Evolutionary conservation across 352 stramenopile species (phyloP).

Genomic region (Phytopythium montanum): DNA sequence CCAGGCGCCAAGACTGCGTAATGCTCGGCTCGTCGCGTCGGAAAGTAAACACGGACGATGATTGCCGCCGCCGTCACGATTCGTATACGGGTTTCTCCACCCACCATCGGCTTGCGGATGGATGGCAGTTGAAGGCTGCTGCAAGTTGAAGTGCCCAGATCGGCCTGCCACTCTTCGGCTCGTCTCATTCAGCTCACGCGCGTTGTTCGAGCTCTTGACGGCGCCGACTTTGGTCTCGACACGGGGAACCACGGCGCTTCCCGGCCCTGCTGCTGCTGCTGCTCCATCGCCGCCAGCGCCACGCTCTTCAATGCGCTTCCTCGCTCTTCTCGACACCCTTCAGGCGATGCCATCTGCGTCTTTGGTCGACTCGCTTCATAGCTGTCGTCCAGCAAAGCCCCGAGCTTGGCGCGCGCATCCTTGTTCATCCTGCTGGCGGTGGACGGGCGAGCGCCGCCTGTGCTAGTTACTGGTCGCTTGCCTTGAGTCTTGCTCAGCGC

Average conservation of each 20-base stretch:
- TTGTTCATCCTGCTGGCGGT: slow-evolving; percentile 3
- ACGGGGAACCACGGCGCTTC: slow-evolving; percentile 4
- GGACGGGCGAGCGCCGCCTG: neutral
- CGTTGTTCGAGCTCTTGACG: neutral
- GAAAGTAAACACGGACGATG: neutral
- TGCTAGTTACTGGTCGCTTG: neutral
- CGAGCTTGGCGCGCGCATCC: slow-evolving; percentile 1
- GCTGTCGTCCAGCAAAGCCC: neutral
- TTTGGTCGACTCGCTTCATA: neutral
- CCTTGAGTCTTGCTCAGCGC: neutral
- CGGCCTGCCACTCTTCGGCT: neutral
- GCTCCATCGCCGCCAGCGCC: neutral
- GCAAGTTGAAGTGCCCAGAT: neutral
- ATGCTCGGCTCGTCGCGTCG: neutral
- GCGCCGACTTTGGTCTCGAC: slow-evolving; percentile 10
- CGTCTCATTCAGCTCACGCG: neutral
- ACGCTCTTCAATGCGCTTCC: neutral
- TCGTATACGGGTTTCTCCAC: neutral
- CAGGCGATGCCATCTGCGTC: neutral
- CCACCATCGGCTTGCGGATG: neutral
- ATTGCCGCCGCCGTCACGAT: neutral
- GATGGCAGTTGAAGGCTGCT: neutral
- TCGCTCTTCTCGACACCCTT: neutral
- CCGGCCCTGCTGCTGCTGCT: neutral
- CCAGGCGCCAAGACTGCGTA: neutral